Conservation (phyloP, 129 eudicot species). For the Flaveria robusta region DNA sequence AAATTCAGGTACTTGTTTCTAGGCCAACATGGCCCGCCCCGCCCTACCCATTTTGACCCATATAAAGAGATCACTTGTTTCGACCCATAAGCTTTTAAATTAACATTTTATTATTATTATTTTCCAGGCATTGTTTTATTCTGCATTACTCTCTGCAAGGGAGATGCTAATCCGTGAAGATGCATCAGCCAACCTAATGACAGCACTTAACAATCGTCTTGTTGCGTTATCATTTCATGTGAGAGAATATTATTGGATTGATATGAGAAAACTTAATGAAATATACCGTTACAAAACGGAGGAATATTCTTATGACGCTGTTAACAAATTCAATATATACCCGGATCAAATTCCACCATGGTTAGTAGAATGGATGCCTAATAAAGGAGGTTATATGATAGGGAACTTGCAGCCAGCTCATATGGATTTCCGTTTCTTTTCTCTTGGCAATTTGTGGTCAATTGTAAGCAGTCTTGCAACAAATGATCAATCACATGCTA, state of each 20-base stretch:
- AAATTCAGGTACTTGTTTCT: conserved; percentile 68
- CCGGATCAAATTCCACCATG: conserved; percentile 98
- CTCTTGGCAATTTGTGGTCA: conserved; percentile 90
- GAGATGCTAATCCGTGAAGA: conserved; percentile 93
- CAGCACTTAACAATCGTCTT: conserved; percentile 76
- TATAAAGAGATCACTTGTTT: background rate
- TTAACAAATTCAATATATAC: conserved; percentile 91
- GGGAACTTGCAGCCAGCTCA: conserved; percentile 98
- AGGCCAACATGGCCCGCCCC: background rate
- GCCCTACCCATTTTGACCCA: background rate
- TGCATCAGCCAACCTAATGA: conserved; percentile 71
- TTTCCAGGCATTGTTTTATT: conserved; percentile 84
- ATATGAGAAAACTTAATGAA: conserved; percentile 85
- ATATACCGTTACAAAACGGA: conserved; percentile 93
- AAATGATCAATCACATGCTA: conserved; percentile 71
- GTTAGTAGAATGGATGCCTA: conserved; percentile 97
- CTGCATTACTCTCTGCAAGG: conserved; percentile 84
- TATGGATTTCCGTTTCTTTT: conserved; percentile 94
- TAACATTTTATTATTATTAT: background rate
- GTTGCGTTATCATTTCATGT: conserved; percentile 89
- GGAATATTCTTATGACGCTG: conserved; percentile 91
- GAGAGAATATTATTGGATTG: conserved; percentile 92
- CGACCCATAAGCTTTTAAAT: background rate
- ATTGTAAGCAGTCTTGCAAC: conserved; percentile 84
- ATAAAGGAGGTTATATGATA: conserved; percentile 87